Percentiles rank a stretch among this genome's conserved stretches.
These are phyloP conservation scores for Metarhizium brunneum DNA, from an alignment of 2,329 filamentous ascomycete genomes.

Conservation along the genomic window DNA sequence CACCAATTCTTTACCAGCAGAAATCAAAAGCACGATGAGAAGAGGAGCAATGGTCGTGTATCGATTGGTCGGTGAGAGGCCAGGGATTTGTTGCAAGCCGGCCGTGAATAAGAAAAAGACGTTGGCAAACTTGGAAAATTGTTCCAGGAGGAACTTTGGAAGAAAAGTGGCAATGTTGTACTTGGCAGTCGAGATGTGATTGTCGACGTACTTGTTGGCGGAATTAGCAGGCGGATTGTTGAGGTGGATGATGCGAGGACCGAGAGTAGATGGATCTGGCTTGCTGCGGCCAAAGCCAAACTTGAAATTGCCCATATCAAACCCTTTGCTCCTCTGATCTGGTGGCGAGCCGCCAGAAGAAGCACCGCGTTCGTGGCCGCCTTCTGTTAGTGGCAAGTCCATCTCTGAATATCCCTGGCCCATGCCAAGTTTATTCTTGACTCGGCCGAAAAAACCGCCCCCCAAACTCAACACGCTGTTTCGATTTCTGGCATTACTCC, in stretches of 20 bases:
- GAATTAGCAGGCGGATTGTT: slow-evolving; percentile 94
- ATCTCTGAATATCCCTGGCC: slow-evolving; percentile 88
- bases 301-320: slow-evolving; percentile 72
- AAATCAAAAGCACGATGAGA: slow-evolving; percentile 82
- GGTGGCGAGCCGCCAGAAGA: slow-evolving; percentile 30
- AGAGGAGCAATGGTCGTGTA: slow-evolving; percentile 97
- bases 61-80: slow-evolving; percentile 86
- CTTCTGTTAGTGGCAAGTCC: slow-evolving; percentile 89
- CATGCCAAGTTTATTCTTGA: slow-evolving; percentile 89
- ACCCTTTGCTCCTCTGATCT: slow-evolving; percentile 43
- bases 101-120: slow-evolving; percentile 99
- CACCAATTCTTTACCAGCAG: slow-evolving; percentile 85
- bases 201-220: slow-evolving; percentile 84
- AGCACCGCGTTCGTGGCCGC: slow-evolving; percentile 33
- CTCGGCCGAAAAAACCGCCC: slow-evolving; percentile 75
- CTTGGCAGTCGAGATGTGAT: slow-evolving; percentile 95
- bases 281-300: slow-evolving; percentile 83
- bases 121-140: slow-evolving; percentile 99
- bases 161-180: slow-evolving; percentile 92
- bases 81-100: slow-evolving; percentile 86
- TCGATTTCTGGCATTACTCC: slow-evolving; percentile 57
- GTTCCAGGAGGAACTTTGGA: slow-evolving; percentile 94
- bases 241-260: slow-evolving; percentile 85
- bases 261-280: slow-evolving; percentile 80
- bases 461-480: slow-evolving; percentile 86